Percentiles rank a stretch among this genome's conserved stretches.
Conservation (phyloP, 1,284 basidiomycete genomes). For the Pascua sp. region DNA sequence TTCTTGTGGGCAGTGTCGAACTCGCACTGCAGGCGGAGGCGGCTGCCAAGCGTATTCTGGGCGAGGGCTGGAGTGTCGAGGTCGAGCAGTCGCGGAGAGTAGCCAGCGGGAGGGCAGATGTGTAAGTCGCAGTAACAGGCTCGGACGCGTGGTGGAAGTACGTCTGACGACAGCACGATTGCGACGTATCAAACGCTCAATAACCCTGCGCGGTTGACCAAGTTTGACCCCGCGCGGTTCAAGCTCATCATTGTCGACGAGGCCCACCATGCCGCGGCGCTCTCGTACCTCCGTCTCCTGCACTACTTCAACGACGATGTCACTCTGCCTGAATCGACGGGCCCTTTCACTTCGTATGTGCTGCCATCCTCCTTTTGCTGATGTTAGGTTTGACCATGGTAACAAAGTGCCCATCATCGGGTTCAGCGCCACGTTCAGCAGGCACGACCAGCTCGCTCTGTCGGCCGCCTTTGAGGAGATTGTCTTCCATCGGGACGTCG, state of each 20-base stretch:
- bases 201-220: conserved; percentile 63
- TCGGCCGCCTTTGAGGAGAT: conserved; percentile 85
- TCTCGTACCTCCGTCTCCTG: conserved; percentile 57
- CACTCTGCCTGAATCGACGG: conserved; percentile 23
- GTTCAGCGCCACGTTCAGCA: conserved; percentile 90
- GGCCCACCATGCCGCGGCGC: conserved; percentile 90
- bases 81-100: conserved; percentile 80
- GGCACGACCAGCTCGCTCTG: conserved; percentile 86
- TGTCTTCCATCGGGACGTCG: conserved; percentile 89
- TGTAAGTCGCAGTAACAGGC: conserved; percentile 55
- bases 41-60: conserved; percentile 66
- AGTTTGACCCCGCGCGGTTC: conserved; percentile 68
- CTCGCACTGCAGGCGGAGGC: conserved; percentile 82
- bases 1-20: conserved; percentile 56
- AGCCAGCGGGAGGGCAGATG: conserved; percentile 77
- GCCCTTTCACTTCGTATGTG: conserved; percentile 22
- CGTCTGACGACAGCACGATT: conserved; percentile 61
- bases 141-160: not conserved
- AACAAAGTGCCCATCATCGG: conserved; percentile 75
- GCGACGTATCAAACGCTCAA: conserved; percentile 89
- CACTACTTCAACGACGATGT: conserved; percentile 44
- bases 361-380: not conserved
- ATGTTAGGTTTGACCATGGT: conserved; percentile 13
- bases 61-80: conserved; percentile 69
- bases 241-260: conserved; percentile 89